Evolutionary conservation across 2,329 filamentous ascomycete genomes (phyloP), one percentile per base, ranked within the genome.

Genomic region (Fusarium cyanostomum): DNA sequence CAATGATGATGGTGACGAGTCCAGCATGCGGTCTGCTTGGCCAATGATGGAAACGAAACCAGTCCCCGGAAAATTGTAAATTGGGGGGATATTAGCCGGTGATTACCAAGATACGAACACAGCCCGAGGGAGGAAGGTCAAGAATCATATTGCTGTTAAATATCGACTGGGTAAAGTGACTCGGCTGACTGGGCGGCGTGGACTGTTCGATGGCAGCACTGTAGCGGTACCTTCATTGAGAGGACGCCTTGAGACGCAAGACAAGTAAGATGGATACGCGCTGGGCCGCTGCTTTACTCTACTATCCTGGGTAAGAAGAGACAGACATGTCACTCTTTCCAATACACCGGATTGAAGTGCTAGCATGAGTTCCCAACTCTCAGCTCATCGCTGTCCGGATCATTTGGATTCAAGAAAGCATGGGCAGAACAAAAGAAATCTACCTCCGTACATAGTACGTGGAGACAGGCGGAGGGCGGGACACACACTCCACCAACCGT

Each of bases 1-100:
- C 53, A 43, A 46, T 33, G 10, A 43, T 33, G 38, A 26, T 65
- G 62, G 52, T 64, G 61, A 65, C 61, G 26, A 64, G 39, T 38
- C 16, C 21, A 13, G 33, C 34, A 65, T 64, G 62, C 52, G 61
- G 61, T n/a, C 31, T 9, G 27, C 24, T 15, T 27, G 38, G 15
- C 62, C 44, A 65, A 64, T 62, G 28, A 28, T 24, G 28, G 33
- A 27, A 31, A 35, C 26, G 37, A 28, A 30, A 49, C 6, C 28
- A 53, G 15, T 46, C 48, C 43, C 46, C 56, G 62, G 56, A 64
- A 56, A 45, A 63, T 38, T 54, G 12, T 15, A 27, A 27, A 13
- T 34, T 30, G 41, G 33, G 45, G 51, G 62, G 33, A 34, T 39
- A 50, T 66, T 62, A 65, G 31, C 57, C 62, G 62, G 61, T 15